Conservation (phyloP, 768 basidiomycete species). For the Hygrocybe punicea region DNA sequence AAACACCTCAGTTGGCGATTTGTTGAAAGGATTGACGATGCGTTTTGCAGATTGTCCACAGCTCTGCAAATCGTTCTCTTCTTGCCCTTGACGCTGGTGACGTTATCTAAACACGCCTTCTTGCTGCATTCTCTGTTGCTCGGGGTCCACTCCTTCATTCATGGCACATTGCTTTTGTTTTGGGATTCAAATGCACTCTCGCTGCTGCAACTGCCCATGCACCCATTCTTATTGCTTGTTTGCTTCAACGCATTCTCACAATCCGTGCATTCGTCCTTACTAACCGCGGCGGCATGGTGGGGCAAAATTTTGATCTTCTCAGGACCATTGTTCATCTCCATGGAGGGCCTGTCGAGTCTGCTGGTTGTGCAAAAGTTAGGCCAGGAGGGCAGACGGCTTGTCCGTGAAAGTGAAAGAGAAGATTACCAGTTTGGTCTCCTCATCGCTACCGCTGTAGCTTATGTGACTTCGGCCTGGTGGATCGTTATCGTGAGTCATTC, state of each 20-base stretch:
- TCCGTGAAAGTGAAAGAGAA: constrained; percentile 69
- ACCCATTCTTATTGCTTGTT: constrained; percentile 80
- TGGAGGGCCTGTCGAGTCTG: constrained; percentile 83
- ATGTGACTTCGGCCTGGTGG: constrained; percentile 84
- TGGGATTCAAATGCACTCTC: constrained; percentile 71
- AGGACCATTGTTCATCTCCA: constrained; percentile 72
- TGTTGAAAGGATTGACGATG: no score
- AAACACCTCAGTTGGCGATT: not conserved
- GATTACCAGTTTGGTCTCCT: constrained; percentile 73
- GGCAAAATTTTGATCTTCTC: constrained; percentile 64
- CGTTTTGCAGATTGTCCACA: constrained; percentile 61
- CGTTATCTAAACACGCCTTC: constrained; percentile 75
- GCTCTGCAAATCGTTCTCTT: constrained; percentile 79
- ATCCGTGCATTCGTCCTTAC: constrained; percentile 54
- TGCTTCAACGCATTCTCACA: constrained; percentile 83
- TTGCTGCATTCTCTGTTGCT: constrained; percentile 77
- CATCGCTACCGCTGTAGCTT: constrained; percentile 72
- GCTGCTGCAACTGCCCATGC: constrained; percentile 80
- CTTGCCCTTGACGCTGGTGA: constrained; percentile 79
- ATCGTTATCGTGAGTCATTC: constrained; percentile 64
- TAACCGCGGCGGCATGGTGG: constrained; percentile 65
- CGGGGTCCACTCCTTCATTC: constrained; percentile 72
- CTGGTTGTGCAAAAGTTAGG: constrained; percentile 80
- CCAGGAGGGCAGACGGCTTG: constrained; percentile 69
- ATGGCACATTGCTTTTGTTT: constrained; percentile 71